phyloP scores from a whole-genome alignment of 1,284 basidiomycete species.

The Melampsora occidentalis region DNA sequence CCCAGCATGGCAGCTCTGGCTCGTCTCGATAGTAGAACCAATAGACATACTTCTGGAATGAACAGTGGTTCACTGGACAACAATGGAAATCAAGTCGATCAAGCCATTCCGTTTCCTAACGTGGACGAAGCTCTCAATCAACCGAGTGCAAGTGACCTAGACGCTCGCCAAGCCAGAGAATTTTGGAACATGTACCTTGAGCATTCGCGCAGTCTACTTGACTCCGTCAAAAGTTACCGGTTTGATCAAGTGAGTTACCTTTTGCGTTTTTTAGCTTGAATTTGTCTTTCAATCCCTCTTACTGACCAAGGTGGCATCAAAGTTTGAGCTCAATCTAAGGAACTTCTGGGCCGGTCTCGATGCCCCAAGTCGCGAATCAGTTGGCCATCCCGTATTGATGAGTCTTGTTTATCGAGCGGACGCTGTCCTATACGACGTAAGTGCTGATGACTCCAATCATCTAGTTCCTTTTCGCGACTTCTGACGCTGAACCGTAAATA shows the following conservation, averaged over 20 bases:
- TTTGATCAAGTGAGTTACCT: slow-evolving; percentile 61
- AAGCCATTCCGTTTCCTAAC: slow-evolving; percentile 25
- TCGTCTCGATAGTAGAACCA: slow-evolving; percentile 8
- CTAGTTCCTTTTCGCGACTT: background rate
- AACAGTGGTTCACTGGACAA: background rate
- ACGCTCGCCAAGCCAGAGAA: slow-evolving; percentile 61
- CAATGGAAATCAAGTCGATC: background rate
- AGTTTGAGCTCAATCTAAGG: slow-evolving; percentile 77
- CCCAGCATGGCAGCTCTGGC: slow-evolving; percentile 29
- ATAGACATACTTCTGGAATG: background rate
- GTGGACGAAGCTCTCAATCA: slow-evolving; percentile 30
- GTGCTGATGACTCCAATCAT: slow-evolving; percentile 51
- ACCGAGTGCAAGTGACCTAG: slow-evolving; percentile 4
- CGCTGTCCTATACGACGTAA: slow-evolving; percentile 78
- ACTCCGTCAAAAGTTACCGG: slow-evolving; percentile 69
- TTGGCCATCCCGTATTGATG: slow-evolving; percentile 78
- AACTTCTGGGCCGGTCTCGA: slow-evolving; percentile 73
- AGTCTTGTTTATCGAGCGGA: slow-evolving; percentile 81
- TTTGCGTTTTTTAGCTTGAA: background rate
- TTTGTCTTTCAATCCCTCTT: background rate
- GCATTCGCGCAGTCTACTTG: slow-evolving; percentile 72
- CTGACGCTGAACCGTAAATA: background rate
- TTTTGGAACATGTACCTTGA: slow-evolving; percentile 83
- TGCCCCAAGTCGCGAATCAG: slow-evolving; percentile 73
- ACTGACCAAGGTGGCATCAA: slow-evolving; percentile 6